Percentiles rank a stretch among this genome's conserved stretches.
phyloP scores from a whole-genome alignment of 164 flowering plant genomes.

The Amborella trichopoda region DNA sequence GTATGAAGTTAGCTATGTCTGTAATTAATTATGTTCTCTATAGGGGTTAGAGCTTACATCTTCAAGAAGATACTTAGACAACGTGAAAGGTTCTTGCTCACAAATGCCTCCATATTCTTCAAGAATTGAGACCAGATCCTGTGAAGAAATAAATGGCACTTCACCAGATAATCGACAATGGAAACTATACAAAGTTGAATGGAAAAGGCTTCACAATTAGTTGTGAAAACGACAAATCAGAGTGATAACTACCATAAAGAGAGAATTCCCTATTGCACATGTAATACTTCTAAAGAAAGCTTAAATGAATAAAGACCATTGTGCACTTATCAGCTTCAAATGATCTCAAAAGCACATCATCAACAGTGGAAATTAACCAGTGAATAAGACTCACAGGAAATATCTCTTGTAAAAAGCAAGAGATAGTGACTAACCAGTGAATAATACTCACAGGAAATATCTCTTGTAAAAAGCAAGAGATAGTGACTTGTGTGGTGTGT shows the following conservation, averaged over 20 bases:
- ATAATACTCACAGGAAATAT: background rate
- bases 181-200: background rate
- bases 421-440: background rate
- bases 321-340: no score
- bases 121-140: constrained; percentile 66
- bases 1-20: no score
- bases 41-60: constrained; percentile 40
- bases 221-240: background rate
- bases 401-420: background rate
- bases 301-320: no score
- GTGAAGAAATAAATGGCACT: constrained; percentile 9
- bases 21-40: no score
- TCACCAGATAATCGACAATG: background rate
- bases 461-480: background rate
- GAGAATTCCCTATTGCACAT: no score
- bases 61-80: constrained; percentile 19
- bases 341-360: no score
- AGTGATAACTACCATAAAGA: background rate
- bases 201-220: background rate
- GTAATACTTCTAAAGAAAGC: no score
- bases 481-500: background rate
- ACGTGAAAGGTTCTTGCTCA: constrained; percentile 79
- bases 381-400: background rate
- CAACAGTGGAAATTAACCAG: no score
- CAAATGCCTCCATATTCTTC: constrained; percentile 40